A percentile compares a stretch with the other conserved stretches of the same genome.
Evolutionary conservation across 306 rosid species (phyloP).

Genomic region (Vigna mungo): DNA sequence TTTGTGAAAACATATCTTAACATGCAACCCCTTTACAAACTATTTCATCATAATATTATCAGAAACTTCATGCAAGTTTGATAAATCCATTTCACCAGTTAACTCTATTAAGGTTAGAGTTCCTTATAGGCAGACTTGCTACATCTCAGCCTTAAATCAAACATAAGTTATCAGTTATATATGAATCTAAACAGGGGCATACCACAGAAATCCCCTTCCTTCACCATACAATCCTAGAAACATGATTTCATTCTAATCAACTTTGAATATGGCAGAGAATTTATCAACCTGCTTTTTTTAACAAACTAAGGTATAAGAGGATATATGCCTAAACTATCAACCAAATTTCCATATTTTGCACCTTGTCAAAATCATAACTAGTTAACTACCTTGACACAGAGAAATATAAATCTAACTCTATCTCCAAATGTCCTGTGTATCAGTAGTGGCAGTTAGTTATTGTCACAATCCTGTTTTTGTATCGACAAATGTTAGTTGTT

Average conservation of each 20-base stretch:
- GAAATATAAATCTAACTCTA: background rate
- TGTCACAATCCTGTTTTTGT: background rate
- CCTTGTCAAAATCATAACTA: background rate
- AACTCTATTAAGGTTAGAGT: background rate
- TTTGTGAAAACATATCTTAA: slow-evolving; percentile 13
- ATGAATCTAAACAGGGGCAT: background rate
- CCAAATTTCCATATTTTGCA: background rate
- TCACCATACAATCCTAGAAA: slow-evolving; percentile 18
- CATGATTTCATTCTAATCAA: slow-evolving; percentile 2
- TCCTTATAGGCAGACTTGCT: background rate
- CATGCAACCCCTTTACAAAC: slow-evolving; percentile 18
- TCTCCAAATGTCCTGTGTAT: background rate
- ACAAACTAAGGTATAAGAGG: background rate
- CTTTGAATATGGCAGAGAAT: background rate
- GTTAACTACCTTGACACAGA: background rate
- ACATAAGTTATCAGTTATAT: background rate
- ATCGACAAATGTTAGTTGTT: too few relatives aligned
- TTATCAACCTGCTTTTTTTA: background rate
- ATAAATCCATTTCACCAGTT: background rate
- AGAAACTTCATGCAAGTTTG: slow-evolving; percentile 20
- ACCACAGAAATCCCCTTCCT: background rate
- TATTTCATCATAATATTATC: background rate
- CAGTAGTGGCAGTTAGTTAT: background rate
- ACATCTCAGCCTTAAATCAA: background rate
- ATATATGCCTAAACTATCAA: background rate